phyloP scores from a whole-genome alignment of 805 yeast species.

The Ascoidea rubescens region DNA sequence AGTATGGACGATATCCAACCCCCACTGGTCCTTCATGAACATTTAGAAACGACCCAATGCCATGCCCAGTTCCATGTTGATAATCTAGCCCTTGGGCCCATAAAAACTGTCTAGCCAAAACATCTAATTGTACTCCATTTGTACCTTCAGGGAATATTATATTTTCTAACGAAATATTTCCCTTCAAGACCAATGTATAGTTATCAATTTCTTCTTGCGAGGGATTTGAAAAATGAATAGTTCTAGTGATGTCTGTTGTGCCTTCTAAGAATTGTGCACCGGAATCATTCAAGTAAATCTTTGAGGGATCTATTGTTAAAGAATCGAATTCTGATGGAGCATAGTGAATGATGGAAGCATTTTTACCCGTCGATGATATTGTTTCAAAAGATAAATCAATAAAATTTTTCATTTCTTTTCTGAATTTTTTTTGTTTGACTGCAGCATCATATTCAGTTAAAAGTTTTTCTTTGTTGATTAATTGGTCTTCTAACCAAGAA shows the following conservation, averaged over 20 bases:
- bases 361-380: constrained; percentile 63
- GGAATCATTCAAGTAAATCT: constrained; percentile 70
- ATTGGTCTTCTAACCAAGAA: constrained; percentile 67
- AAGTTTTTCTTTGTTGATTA: constrained; percentile 25
- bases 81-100: constrained; percentile 79
- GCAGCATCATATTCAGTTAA: constrained; percentile 58
- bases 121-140: constrained; percentile 65
- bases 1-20: constrained; percentile 40
- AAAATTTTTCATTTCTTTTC: constrained; percentile 40
- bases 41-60: constrained; percentile 81
- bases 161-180: constrained; percentile 77
- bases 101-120: constrained; percentile 68
- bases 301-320: constrained; percentile 46
- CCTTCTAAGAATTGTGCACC: constrained; percentile 92
- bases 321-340: constrained; percentile 48
- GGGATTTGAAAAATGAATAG: constrained; percentile 55
- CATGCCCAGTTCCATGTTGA: constrained; percentile 95
- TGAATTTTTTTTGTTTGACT: constrained; percentile 37
- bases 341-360: constrained; percentile 66
- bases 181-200: constrained; percentile 81
- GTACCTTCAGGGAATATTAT: constrained; percentile 67
- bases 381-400: constrained; percentile 65
- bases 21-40: constrained; percentile 95
- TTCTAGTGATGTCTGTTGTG: constrained; percentile 91
- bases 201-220: constrained; percentile 41